Conservation (phyloP, 2,329 filamentous ascomycete species). For the Magnaporthiopsis rhizophila region DNA sequence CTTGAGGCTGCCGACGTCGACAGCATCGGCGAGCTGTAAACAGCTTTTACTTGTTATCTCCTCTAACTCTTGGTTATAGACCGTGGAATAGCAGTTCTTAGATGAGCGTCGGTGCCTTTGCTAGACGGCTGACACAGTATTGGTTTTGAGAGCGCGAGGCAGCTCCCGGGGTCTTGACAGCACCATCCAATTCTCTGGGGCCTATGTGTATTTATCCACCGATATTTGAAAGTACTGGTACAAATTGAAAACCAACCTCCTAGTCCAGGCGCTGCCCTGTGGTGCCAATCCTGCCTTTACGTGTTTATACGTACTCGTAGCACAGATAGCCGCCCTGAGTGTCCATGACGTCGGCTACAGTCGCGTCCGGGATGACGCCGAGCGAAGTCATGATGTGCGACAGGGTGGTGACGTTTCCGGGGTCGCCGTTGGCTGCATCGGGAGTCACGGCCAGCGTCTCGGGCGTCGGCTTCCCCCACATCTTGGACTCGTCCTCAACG, state of each 20-base stretch:
- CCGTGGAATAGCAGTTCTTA: neutral
- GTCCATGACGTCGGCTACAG: conserved; percentile 14
- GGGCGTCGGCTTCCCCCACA: neutral
- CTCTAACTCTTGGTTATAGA: neutral
- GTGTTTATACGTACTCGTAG: conserved; percentile 9
- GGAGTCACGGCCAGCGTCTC: neutral
- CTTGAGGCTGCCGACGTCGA: conserved; percentile 17
- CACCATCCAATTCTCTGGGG: no score
- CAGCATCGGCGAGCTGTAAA: conserved; percentile 17
- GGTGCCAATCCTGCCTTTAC: no score
- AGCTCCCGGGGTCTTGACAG: neutral
- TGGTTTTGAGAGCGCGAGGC: neutral
- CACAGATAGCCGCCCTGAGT: conserved; percentile 13
- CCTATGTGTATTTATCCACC: no score
- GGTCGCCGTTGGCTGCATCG: neutral
- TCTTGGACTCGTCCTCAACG: neutral
- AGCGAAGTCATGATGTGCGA: conserved; percentile 12
- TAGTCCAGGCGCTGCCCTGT: no score
- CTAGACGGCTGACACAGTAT: neutral
- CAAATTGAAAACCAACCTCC: no score
- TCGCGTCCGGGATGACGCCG: conserved; percentile 10
- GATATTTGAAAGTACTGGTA: no score
- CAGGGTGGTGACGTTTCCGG: conserved; percentile 9
- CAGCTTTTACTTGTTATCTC: neutral
- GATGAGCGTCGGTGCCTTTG: neutral